phyloP scores from a whole-genome alignment of 2,329 filamentous ascomycete genomes.

The Penicillium griseofulvum region DNA sequence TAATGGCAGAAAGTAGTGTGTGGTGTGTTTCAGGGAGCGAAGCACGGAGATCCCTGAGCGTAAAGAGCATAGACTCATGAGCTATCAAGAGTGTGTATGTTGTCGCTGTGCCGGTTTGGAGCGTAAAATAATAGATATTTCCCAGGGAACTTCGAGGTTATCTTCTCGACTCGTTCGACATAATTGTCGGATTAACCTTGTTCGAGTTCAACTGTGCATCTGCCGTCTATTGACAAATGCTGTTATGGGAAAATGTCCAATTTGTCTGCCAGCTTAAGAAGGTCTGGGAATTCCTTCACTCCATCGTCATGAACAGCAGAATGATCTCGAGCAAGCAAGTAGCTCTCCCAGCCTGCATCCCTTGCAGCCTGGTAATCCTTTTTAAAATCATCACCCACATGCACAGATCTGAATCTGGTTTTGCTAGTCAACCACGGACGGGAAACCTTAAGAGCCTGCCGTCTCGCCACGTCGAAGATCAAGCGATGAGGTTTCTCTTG shows the following conservation, averaged over 20 bases:
- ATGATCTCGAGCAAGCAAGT: constrained; percentile 28
- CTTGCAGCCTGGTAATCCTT: constrained; percentile 43
- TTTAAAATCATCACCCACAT: constrained; percentile 46
- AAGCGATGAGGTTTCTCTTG: constrained; percentile 43
- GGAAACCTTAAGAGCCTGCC: constrained; percentile 27
- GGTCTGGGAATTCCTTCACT: background rate
- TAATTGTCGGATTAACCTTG: background rate
- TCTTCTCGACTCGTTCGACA: background rate
- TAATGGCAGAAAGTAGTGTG: background rate
- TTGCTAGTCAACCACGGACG: background rate
- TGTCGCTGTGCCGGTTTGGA: background rate
- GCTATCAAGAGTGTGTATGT: background rate
- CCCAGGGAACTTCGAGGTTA: background rate
- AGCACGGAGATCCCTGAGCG: background rate
- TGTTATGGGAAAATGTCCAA: background rate
- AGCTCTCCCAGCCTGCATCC: constrained; percentile 40
- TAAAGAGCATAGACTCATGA: background rate
- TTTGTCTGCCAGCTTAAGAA: background rate
- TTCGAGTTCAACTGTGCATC: background rate
- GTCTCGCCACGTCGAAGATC: constrained; percentile 42
- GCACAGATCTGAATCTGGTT: constrained; percentile 33
- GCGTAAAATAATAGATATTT: background rate
- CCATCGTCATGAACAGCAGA: background rate
- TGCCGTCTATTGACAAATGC: background rate
- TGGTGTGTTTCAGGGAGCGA: background rate